These are phyloP conservation scores for Paecilomyces formosus DNA, from an alignment of 2,329 filamentous ascomycete species.

Conservation along the genomic window DNA sequence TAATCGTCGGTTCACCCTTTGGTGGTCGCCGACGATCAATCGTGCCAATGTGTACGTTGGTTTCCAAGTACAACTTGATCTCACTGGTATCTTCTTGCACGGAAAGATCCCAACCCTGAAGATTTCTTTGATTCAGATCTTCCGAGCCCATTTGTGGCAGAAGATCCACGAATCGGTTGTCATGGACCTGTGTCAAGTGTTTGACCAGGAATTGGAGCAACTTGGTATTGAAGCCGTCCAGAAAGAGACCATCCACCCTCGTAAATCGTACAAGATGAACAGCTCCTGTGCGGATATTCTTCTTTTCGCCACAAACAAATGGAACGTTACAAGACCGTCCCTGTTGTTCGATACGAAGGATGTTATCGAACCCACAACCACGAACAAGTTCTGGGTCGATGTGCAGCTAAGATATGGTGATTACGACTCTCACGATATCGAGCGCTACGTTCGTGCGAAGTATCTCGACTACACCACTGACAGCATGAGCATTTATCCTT, in stretches of 20 bases:
- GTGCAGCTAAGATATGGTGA: slow-evolving; percentile 95
- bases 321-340: slow-evolving; percentile 93
- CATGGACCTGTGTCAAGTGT: slow-evolving; percentile 98
- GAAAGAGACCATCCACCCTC: slow-evolving; percentile 96
- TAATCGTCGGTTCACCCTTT: slow-evolving; percentile 94
- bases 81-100: slow-evolving; percentile 98
- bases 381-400: slow-evolving; percentile 99
- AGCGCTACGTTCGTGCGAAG: slow-evolving; percentile 93
- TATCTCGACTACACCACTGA: slow-evolving; percentile 99
- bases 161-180: slow-evolving; percentile 99
- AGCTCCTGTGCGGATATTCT: slow-evolving; percentile 97
- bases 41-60: slow-evolving; percentile 96
- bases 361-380: slow-evolving; percentile 83
- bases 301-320: slow-evolving; percentile 95
- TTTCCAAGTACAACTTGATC: slow-evolving; percentile 97
- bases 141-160: slow-evolving; percentile 99
- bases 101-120: slow-evolving; percentile 98
- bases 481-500: slow-evolving; percentile 97
- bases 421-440: slow-evolving; percentile 98
- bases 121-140: slow-evolving; percentile 97
- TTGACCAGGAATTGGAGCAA: slow-evolving; percentile 93
- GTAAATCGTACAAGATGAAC: slow-evolving; percentile 99
- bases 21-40: slow-evolving; percentile 95
- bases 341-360: slow-evolving; percentile 95
- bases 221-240: slow-evolving; percentile 95